A percentile compares a stretch with the other conserved stretches of the same genome.
Conservation (phyloP, 2,329 filamentous ascomycete species). For the Escovopsis weberi region DNA sequence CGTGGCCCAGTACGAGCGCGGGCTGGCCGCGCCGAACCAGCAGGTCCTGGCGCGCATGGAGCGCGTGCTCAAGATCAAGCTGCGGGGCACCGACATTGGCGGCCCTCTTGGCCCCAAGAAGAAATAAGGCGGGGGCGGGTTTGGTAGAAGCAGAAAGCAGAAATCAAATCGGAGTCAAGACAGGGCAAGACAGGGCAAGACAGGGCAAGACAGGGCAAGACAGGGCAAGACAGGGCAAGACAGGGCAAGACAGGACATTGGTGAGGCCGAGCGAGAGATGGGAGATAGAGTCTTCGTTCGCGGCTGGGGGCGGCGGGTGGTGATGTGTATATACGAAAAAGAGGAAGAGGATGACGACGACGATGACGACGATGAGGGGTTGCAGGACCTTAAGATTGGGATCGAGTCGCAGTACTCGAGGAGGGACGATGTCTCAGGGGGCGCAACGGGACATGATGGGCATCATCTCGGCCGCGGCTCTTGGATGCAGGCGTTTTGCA, state of each 20-base stretch:
- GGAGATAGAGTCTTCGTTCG: no score
- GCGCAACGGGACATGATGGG: background rate
- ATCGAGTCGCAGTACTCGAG: no score
- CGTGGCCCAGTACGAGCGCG: conserved; percentile 76
- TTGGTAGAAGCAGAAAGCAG: no score
- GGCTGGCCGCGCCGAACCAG: conserved; percentile 65
- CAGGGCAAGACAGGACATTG: background rate
- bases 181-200: background rate
- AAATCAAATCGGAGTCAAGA: background rate
- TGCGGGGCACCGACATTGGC: conserved; percentile 44
- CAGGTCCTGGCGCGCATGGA: conserved; percentile 68
- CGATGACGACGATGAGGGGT: no score
- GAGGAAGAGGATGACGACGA: no score
- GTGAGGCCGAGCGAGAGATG: background rate
- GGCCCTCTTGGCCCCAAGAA: conserved; percentile 42
- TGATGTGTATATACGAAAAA: no score
- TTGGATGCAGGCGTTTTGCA: conserved; percentile 4
- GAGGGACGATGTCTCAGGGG: no score
- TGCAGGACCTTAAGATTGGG: no score
- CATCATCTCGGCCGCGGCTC: background rate
- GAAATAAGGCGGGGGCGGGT: conserved; percentile 18
- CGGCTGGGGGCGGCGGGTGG: no score
- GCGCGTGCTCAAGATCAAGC: conserved; percentile 73
- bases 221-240: background rate
- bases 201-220: background rate